Evolutionary conservation across 2,329 filamentous ascomycete genomes (phyloP), one percentile per base, ranked within the genome.

Genomic region (Capronia coronata): DNA sequence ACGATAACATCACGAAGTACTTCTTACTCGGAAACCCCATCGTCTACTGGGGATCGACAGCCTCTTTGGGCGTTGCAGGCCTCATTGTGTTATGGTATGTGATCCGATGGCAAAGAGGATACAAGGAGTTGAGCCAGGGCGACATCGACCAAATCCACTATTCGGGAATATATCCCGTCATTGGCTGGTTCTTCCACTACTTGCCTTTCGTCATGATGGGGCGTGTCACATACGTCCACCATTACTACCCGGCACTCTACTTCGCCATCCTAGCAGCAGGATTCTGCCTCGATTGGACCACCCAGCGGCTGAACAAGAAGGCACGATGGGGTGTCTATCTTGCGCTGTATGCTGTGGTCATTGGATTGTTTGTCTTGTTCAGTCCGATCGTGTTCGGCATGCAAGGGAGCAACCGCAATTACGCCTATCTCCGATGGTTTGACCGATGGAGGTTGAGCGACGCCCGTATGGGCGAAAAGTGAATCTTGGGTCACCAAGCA

Each of bases 171-270:
- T 98, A 98, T 69, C 91, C 93, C 7, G 75, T 91, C 49, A 78
- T 93, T 48, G 93, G 93, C 55, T 98, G 93, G 93, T 83, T 95
- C 70, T 77, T 98, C 42, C 93, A 98, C 72, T 98, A 96, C 68
- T 72, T 95, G 55, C 93, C 93, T 1, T 98, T 97, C 70, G 80
- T 95, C 63, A 82, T 93, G 64, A 98, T 98, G 94, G 93, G 89
- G 9, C 87, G 93, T 76, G 93, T 98, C 54, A 98, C 93, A 13
- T 98, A 98, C 64, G 93, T 98, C 47, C 93, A 98, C 69, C 93
- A 98, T 74, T 98, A 98, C 76, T 98, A 97, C 69, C 93, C 93
- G 9, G 93, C 93, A 8, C 80, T 98, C 9, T 98, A 97, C 75
- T 98, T 97, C 68, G 90, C 93, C 62, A 95, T 98, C 58, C 75